Evolutionary conservation across 345 rosid species (phyloP), one percentile per base, ranked within the genome.

Genomic region (Sonneratia caseolaris): DNA sequence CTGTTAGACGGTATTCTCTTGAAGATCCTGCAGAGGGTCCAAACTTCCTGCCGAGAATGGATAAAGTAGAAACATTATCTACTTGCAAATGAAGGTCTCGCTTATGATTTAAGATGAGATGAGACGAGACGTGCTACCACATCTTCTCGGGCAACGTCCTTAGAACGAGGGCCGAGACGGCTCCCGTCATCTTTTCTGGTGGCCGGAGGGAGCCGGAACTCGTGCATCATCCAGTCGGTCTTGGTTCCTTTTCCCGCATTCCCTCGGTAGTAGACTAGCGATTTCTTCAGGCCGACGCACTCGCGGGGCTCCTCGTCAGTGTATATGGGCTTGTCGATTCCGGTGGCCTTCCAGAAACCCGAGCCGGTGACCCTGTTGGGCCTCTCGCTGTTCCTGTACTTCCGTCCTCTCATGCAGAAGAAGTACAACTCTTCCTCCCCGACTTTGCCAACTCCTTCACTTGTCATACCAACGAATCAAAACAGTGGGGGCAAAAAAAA

Each of bases 171-270:
- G 51, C 22, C 47, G n/a, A 55, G 53, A 1, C 45, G 32, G 32
- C 32, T 27, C 32, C 32, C 32, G 32, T 27, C 32, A 1, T 27
- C 32, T 1, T 27, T 27, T 27, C 32, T 27, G 1, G 69, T 61
- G 56, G 66, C 70, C 0, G 84, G 78, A 0, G 94, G 91, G 42
- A 88, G 88, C 51, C 97, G 90, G 70, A 87, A 91, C 73, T 91
- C 97, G 14, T 91, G 94, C 97, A 91, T 91, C 97, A 91, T 91
- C 97, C 97, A 91, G 68, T 91, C 92, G 22, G 97, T 91, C 82
- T 91, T 91, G 32, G 89, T 81, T 43, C 97, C 94, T 76, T 88
- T 91, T 43, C 97, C 97, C 19, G 94, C 97, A 10, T 82, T 83
- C 42, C 97, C 94, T 2, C 86, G 72, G 69, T 91, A 88, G 76